Conservation (phyloP, 2,329 filamentous ascomycete species). For the Colletotrichum sp. region DNA sequence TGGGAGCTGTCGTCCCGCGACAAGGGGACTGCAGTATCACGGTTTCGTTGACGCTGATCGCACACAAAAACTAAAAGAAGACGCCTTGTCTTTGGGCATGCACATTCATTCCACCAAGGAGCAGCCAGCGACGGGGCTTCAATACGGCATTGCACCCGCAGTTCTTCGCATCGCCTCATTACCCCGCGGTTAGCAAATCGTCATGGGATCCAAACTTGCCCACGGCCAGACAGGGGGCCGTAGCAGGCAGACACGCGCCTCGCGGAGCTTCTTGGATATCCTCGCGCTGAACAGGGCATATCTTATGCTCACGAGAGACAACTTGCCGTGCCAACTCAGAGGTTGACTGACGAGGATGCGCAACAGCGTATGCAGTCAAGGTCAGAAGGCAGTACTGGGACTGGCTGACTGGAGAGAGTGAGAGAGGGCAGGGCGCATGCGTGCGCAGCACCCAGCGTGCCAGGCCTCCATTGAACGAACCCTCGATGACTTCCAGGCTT, state of each 20-base stretch:
- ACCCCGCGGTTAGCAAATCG: slow-evolving; percentile 1
- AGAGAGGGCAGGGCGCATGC: background rate
- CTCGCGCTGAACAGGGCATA: background rate
- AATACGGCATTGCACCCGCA: background rate
- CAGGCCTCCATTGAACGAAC: background rate
- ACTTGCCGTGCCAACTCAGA: slow-evolving; percentile 14
- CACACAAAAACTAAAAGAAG: background rate
- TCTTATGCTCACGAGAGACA: slow-evolving; percentile 14
- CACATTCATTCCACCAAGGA: background rate
- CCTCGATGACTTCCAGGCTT: background rate
- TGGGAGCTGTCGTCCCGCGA: background rate
- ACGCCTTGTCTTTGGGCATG: background rate
- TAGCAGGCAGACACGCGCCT: background rate
- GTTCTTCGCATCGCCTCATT: slow-evolving; percentile 5
- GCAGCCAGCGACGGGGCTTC: background rate
- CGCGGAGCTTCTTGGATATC: background rate
- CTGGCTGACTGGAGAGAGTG: background rate
- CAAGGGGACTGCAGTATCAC: background rate
- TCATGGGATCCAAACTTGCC: slow-evolving; percentile 9
- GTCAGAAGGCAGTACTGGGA: slow-evolving; percentile 15
- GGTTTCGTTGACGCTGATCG: background rate
- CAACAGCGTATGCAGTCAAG: slow-evolving; percentile 10
- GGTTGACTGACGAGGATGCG: background rate
- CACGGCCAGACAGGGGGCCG: background rate
- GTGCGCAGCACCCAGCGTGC: background rate